Conservation (phyloP, 1,284 basidiomycete genomes). For the Ganoderma leucocontextum region DNA sequence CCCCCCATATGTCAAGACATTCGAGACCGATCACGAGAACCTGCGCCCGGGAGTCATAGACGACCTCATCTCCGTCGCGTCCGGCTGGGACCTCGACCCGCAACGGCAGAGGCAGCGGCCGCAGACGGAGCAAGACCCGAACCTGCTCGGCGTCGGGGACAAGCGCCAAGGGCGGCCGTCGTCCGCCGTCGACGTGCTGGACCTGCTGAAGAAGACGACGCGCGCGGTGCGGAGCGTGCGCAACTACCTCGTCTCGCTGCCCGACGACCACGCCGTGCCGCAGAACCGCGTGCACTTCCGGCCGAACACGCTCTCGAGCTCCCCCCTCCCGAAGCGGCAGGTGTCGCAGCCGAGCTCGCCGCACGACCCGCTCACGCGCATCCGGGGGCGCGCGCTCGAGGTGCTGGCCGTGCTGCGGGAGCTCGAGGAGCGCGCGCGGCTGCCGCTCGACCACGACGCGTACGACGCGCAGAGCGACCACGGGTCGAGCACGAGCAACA, state of each 20-base stretch:
- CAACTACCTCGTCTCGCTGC: constrained; percentile 82
- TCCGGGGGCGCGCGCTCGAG: constrained; percentile 79
- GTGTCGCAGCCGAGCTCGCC: constrained; percentile 46
- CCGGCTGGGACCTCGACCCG: constrained; percentile 59
- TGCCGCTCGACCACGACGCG: constrained; percentile 75
- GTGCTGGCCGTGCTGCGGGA: constrained; percentile 77
- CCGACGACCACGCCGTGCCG: constrained; percentile 71
- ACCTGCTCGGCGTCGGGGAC: constrained; percentile 37
- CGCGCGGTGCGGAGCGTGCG: constrained; percentile 79
- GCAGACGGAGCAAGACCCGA: constrained; percentile 32
- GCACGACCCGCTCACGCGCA: constrained; percentile 67
- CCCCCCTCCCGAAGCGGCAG: constrained; percentile 48
- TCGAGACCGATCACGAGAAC: constrained; percentile 75
- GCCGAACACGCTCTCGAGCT: constrained; percentile 49
- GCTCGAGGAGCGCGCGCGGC: constrained; percentile 70
- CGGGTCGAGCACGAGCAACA: constrained; percentile 46
- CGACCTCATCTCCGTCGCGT: constrained; percentile 68
- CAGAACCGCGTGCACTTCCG: constrained; percentile 57
- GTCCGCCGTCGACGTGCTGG: constrained; percentile 62
- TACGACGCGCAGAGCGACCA: constrained; percentile 80
- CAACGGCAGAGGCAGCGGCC: constrained; percentile 23
- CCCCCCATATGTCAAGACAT: constrained; percentile 64
- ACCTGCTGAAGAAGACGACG: constrained; percentile 77
- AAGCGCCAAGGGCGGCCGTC: constrained; percentile 23
- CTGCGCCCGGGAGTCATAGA: constrained; percentile 75